A percentile compares a stretch with the other conserved stretches of the same genome.
Conservation (phyloP, 129 eudicot species). For the Ambrosia artemisiifolia region DNA sequence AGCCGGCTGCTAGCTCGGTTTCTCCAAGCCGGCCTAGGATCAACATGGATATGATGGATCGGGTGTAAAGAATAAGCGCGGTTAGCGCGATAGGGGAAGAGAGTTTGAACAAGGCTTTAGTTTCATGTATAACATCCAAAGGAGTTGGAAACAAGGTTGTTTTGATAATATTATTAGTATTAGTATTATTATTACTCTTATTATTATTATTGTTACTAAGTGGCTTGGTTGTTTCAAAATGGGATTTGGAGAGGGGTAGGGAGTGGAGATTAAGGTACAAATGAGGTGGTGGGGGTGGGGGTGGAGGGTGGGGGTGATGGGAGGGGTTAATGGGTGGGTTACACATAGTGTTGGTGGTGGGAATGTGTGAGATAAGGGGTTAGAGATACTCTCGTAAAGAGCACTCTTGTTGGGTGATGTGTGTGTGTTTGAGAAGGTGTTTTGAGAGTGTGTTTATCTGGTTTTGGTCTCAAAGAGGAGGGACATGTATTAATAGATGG, state of each 20-base stretch:
- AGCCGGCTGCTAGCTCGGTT: constrained; percentile 65
- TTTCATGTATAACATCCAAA: constrained; percentile 21
- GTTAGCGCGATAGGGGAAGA: constrained; percentile 58
- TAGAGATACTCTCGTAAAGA: constrained; percentile 69
- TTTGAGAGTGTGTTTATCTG: constrained; percentile 13
- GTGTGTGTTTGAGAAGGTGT: constrained; percentile 25
- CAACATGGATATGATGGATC: constrained; percentile 66
- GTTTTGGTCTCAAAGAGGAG: constrained; percentile 36
- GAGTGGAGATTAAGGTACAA: constrained; percentile 39
- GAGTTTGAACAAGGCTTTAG: constrained; percentile 38
- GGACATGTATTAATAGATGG: constrained; percentile 43
- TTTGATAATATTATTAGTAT: not conserved
- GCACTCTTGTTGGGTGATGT: constrained; percentile 27
- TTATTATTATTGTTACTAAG: constrained; percentile 1
- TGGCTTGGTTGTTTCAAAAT: constrained; percentile 6
- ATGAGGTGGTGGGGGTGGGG: constrained; percentile 25
- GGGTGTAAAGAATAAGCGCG: constrained; percentile 56
- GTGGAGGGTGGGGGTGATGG: constrained; percentile 18
- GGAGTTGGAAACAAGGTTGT: constrained; percentile 3
- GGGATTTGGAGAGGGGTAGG: constrained; percentile 18
- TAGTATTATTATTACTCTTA: not conserved
- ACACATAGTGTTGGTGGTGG: constrained; percentile 40
- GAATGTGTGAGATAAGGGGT: constrained; percentile 9
- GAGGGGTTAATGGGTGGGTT: constrained; percentile 35
- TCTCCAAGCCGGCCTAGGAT: constrained; percentile 72